Conservation (phyloP, 2,329 filamentous ascomycete genomes). For the Fonsecaea nubica region DNA sequence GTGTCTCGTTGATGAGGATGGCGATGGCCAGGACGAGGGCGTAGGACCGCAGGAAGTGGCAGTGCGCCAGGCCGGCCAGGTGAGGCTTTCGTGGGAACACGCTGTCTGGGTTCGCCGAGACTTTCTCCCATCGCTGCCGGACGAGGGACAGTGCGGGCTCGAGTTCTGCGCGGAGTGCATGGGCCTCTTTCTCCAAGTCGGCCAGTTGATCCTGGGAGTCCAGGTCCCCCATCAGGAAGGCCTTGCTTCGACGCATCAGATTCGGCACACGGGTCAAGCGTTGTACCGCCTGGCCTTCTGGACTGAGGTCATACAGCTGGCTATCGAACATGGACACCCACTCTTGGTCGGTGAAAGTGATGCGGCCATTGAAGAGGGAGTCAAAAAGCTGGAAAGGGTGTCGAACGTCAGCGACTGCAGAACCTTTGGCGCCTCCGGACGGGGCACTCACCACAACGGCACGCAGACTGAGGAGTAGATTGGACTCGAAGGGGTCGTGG, state of each 20-base stretch:
- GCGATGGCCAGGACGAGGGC: constrained; percentile 44
- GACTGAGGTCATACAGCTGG: constrained; percentile 41
- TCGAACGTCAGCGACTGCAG: not conserved
- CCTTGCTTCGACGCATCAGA: constrained; percentile 42
- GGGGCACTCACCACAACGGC: constrained; percentile 30
- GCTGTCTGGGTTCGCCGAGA: constrained; percentile 6
- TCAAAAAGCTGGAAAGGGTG: constrained; percentile 24
- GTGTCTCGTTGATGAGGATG: constrained; percentile 42
- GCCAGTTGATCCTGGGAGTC: not conserved
- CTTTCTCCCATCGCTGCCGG: constrained; percentile 26
- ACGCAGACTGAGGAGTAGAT: constrained; percentile 24
- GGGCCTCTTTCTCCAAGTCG: constrained; percentile 1
- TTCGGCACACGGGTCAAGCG: constrained; percentile 44
- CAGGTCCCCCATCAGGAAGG: not conserved
- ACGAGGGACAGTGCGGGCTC: constrained; percentile 9
- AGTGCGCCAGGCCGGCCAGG: constrained; percentile 33
- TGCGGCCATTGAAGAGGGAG: constrained; percentile 26
- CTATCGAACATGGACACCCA: constrained; percentile 37
- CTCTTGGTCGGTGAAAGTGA: constrained; percentile 26
- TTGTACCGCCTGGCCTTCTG: constrained; percentile 45
- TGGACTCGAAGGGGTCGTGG: constrained; percentile 23
- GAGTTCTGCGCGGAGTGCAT: constrained; percentile 13
- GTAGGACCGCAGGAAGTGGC: constrained; percentile 46
- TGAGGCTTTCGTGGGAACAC: not conserved
- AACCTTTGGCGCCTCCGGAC: not conserved